Percentiles rank a stretch among this genome's conserved stretches.
These are phyloP conservation scores for Nakazawaea wyomingensis DNA, from an alignment of 805 yeast genomes.

Conservation along the genomic window DNA sequence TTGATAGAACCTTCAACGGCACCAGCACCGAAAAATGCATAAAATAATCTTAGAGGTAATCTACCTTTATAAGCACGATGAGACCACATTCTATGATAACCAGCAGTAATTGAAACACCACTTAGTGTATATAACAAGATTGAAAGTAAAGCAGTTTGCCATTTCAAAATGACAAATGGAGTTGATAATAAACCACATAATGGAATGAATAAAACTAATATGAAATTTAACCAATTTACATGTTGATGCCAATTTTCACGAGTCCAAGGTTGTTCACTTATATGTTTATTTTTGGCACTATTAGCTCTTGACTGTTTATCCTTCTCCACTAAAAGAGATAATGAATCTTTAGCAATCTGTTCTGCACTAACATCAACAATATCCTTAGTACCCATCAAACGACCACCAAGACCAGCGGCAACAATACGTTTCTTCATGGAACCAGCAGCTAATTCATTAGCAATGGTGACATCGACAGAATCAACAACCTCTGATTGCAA, in stretches of 20 bases:
- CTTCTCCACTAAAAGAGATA: conserved; percentile 39
- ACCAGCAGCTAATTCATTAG: conserved; percentile 80
- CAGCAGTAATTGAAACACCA: conserved; percentile 79
- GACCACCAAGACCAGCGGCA: conserved; percentile 72
- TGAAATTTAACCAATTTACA: conserved; percentile 72
- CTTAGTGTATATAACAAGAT: conserved; percentile 49
- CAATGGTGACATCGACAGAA: conserved; percentile 56
- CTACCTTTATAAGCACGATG: conserved; percentile 68
- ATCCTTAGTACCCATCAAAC: conserved; percentile 75
- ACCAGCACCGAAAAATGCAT: conserved; percentile 77
- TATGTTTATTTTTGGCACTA: conserved; percentile 44
- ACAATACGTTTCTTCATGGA: conserved; percentile 73
- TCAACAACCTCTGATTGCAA: conserved; percentile 22
- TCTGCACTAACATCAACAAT: conserved; percentile 66
- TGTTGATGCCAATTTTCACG: conserved; percentile 64
- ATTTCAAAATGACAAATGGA: conserved; percentile 40
- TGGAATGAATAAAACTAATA: conserved; percentile 61
- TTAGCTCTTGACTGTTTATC: conserved; percentile 39
- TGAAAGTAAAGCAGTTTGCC: conserved; percentile 42
- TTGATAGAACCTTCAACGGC: conserved; percentile 81
- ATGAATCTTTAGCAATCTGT: conserved; percentile 48
- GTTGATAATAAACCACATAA: conserved; percentile 44
- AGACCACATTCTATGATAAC: conserved; percentile 77
- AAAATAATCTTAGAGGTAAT: conserved; percentile 55
- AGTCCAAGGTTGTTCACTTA: conserved; percentile 79